A percentile compares a stretch with the other conserved stretches of the same genome.
phyloP scores from a whole-genome alignment of 331 rosid genomes.

The Spiraea crenata region DNA sequence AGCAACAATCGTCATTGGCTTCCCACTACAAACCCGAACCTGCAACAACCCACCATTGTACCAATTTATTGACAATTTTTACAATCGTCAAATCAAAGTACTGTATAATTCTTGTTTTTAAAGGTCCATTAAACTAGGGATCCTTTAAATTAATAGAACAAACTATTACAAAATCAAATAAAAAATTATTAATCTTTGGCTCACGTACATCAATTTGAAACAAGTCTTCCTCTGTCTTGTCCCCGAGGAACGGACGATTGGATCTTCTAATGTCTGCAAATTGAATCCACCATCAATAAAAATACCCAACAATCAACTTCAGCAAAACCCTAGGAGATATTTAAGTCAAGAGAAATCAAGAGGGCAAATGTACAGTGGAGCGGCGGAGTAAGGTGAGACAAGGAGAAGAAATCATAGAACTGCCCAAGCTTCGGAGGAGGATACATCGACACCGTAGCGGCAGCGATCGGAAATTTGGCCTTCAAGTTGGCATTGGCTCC shows the following conservation, averaged over 20 bases:
- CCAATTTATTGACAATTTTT: not conserved
- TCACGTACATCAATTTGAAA: slow-evolving; percentile 96
- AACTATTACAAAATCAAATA: too few relatives aligned
- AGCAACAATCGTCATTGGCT: slow-evolving; percentile 86
- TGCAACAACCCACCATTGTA: slow-evolving; percentile 18
- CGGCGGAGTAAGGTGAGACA: slow-evolving; percentile 84
- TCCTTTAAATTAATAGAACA: too few relatives aligned
- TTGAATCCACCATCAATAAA: not conserved
- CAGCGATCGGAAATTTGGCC: slow-evolving; percentile 13
- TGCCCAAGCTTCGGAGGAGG: slow-evolving; percentile 85
- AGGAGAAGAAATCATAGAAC: slow-evolving; percentile 88
- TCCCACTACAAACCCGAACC: slow-evolving; percentile 95
- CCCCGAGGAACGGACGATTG: slow-evolving; percentile 81
- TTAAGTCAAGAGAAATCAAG: not conserved
- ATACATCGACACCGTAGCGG: slow-evolving; percentile 46
- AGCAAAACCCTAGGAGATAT: not conserved
- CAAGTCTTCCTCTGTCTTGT: slow-evolving; percentile 80
- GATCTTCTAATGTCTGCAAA: slow-evolving; percentile 84
- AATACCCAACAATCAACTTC: not conserved
- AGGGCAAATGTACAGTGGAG: slow-evolving; percentile 57
- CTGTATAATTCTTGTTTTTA: too few relatives aligned
- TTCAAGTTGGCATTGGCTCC: slow-evolving; percentile 22
- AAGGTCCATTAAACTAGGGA: too few relatives aligned
- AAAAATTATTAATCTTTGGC: not conserved
- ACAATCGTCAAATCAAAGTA: not conserved